phyloP scores from a whole-genome alignment of 2,329 filamentous ascomycete genomes.

The Phialemoniopsis sp. region DNA sequence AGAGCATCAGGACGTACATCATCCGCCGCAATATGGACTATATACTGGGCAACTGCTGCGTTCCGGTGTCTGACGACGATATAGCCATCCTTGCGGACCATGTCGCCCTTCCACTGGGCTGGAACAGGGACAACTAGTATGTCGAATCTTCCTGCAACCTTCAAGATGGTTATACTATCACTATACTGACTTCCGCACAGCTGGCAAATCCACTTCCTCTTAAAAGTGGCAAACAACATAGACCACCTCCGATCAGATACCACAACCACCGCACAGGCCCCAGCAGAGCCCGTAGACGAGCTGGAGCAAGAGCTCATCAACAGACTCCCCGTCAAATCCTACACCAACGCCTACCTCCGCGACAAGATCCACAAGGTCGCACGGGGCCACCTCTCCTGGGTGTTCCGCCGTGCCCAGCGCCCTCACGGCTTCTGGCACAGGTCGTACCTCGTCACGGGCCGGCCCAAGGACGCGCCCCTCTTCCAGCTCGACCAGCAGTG shows the following conservation, averaged over 20 bases:
- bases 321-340: background rate
- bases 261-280: background rate
- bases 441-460: slow-evolving; percentile 13
- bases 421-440: slow-evolving; percentile 11
- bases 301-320: slow-evolving; percentile 1
- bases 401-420: slow-evolving; percentile 9
- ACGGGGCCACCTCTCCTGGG: slow-evolving; percentile 10
- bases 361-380: background rate
- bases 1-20: slow-evolving; percentile 8
- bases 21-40: slow-evolving; percentile 13
- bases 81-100: slow-evolving; percentile 12
- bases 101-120: slow-evolving; percentile 13
- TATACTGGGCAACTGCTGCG: slow-evolving; percentile 10
- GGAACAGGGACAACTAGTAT: slow-evolving; percentile 14
- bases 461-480: slow-evolving; percentile 11
- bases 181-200: background rate
- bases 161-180: background rate
- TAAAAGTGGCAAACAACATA: slow-evolving; percentile 1
- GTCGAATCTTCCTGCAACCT: background rate
- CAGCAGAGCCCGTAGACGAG: no score
- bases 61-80: slow-evolving; percentile 2
- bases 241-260: slow-evolving; percentile 1
- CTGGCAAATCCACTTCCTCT: slow-evolving; percentile 12
- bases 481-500: slow-evolving; percentile 15
- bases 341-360: background rate